A percentile compares a stretch with the other conserved stretches of the same genome.
phyloP scores from a whole-genome alignment of 2,329 filamentous ascomycete genomes.

The Cladosporium colombiae region DNA sequence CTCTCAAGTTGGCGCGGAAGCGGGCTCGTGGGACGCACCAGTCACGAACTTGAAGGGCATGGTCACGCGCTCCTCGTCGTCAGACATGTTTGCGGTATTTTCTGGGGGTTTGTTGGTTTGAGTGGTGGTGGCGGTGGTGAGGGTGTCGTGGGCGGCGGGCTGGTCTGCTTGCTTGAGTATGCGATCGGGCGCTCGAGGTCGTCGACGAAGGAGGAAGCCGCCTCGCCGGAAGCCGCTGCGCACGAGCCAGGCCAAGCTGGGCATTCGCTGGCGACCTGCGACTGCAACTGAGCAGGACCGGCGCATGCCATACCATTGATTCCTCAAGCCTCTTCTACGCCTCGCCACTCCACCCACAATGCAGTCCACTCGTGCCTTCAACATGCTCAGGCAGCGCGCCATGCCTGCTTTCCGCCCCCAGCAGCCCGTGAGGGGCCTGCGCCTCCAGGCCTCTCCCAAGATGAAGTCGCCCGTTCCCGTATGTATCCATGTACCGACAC shows the following conservation, averaged over 20 bases:
- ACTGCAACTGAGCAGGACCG: constrained; percentile 8
- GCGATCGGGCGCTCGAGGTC: constrained; percentile 19
- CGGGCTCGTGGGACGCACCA: constrained; percentile 61
- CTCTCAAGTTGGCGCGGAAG: constrained; percentile 38
- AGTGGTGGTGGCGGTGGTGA: constrained; percentile 18
- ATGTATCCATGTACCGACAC: constrained; percentile 23
- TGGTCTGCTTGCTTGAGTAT: constrained; percentile 25
- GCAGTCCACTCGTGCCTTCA: constrained; percentile 44
- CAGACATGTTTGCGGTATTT: constrained; percentile 74
- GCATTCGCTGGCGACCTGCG: constrained; percentile 10
- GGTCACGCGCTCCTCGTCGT: constrained; percentile 84
- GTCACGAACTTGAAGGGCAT: constrained; percentile 99
- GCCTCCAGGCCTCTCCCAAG: constrained; percentile 30
- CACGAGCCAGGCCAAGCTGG: constrained; percentile 16
- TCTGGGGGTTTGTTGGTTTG: constrained; percentile 20
- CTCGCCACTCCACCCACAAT: constrained; percentile 37
- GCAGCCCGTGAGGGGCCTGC: constrained; percentile 37
- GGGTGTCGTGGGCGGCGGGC: constrained; percentile 23
- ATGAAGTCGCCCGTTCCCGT: constrained; percentile 38
- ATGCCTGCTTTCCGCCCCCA: constrained; percentile 32
- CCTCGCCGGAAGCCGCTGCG: constrained; percentile 9
- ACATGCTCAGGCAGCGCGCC: constrained; percentile 33
- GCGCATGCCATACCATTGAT: constrained; percentile 15
- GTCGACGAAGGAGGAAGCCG: constrained; percentile 21
- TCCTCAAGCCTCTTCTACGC: neutral